phyloP scores from a whole-genome alignment of 208 protist species.

The Trypanosoma lewisi region DNA sequence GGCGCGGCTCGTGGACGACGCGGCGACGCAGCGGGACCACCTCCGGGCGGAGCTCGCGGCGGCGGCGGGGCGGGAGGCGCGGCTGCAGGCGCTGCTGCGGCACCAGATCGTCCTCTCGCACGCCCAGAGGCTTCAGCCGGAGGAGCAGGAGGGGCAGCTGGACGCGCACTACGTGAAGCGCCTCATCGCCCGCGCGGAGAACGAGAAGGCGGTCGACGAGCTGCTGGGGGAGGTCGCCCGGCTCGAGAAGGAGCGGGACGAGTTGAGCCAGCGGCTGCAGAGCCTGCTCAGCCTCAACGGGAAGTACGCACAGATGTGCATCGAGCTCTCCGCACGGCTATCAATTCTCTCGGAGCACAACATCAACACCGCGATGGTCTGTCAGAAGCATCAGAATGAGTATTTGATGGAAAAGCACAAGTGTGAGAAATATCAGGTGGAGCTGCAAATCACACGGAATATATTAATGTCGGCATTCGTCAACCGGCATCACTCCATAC shows the following conservation, averaged over 20 bases:
- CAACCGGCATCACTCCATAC: conserved; percentile 5
- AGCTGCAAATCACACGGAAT: conserved; percentile 45
- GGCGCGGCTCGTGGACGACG: conserved; percentile 71
- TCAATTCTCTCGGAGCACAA: conserved; percentile 74
- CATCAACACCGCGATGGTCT: conserved; percentile 51
- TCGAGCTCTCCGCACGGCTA: conserved; percentile 71
- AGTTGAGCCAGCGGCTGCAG: conserved; percentile 32
- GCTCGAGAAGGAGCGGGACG: conserved; percentile 17
- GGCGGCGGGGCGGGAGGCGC: conserved; percentile 34
- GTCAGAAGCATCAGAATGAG: conserved; percentile 58
- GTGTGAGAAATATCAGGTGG: conserved; percentile 34
- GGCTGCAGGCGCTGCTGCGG: conserved; percentile 58
- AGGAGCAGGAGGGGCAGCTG: conserved; percentile 1
- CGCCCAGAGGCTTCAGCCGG: too few species aligned
- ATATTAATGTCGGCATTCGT: conserved; percentile 43
- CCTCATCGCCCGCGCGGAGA: conserved; percentile 62
- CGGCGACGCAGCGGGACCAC: conserved; percentile 70
- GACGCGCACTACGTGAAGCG: conserved; percentile 53
- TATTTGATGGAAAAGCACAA: conserved; percentile 35
- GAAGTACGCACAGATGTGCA: conserved; percentile 65
- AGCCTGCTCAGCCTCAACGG: conserved; percentile 59
- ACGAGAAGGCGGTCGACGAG: conserved; percentile 56
- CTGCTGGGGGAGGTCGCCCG: conserved; percentile 47
- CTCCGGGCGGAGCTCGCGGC: conserved; percentile 61
- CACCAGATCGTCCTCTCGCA: conserved; percentile 76